Base-by-base conservation (phyloP, 2,329 filamentous ascomycete species). In the Teratosphaeria gauchensis region DNA sequence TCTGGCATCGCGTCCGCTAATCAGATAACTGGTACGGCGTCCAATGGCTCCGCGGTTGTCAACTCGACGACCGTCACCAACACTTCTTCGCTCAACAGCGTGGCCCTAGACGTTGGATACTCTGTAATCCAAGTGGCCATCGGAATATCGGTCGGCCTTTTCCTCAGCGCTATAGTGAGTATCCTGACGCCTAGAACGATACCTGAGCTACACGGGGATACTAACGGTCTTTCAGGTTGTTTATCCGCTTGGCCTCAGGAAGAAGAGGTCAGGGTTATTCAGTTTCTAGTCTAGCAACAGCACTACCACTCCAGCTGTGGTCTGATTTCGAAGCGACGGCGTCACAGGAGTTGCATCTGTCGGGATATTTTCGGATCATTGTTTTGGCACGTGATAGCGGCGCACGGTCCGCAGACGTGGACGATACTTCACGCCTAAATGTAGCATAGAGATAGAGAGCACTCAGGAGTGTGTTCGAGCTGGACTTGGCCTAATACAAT, bases 1-100 rank as follows among this genome's bases (percentile, higher is more conserved):
- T 75, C 77, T 0, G 83, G 83, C 14, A 75, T 86, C 52, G 78
- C 78, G 9, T 80, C 77, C 2, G 82, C 83, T 0, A 77, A 84
- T 62, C 77, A 83, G 63, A 81, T 84, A 62, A 77, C 75, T 8
- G 63, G 66, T 19, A 69, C 68, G 42, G 62, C 75, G 60, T 75
- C 75, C 0, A 80, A 78, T 28, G 73, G 65, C 5, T 74, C 76
- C 2, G 76, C 75, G 21, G 79, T 75, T 0, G 67, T 77, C 9
- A 75, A 74, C 59, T 72, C 56, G 42, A 65, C 65, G 2, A 66
- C 74, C 5, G 65, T 68, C 1, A 60, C 65, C 1, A 64, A 59
- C 12, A 60, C 59, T 7, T 58, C 60, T 2, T 63, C 59, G 9
- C 58, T 77, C 38, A 78, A 79, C 58, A 73, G 68, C 30, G 72